A percentile compares a stretch with the other conserved stretches of the same genome.
These are phyloP conservation scores for Amanita pallidorosea DNA, from an alignment of 768 basidiomycete genomes.

Conservation along the genomic window DNA sequence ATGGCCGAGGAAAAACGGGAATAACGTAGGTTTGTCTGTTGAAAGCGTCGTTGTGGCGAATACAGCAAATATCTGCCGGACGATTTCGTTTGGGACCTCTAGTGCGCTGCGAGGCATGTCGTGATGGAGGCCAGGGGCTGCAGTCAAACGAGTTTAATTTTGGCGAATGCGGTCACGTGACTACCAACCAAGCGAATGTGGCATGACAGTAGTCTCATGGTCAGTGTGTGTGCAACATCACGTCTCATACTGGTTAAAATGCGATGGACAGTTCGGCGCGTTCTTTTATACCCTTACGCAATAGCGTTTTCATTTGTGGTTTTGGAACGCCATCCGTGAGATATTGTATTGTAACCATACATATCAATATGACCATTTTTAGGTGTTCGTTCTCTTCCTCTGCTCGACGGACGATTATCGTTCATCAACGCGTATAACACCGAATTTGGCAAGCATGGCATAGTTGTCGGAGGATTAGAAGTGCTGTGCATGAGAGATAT, in stretches of 20 bases:
- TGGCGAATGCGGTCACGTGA: too few relatives aligned
- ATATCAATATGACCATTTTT: not conserved
- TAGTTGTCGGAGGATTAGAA: not conserved
- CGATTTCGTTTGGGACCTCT: too few relatives aligned
- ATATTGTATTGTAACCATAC: not conserved
- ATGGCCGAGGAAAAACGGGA: not conserved
- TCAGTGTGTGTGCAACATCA: too few relatives aligned
- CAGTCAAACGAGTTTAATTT: too few relatives aligned
- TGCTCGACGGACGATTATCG: not conserved
- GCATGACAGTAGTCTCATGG: too few relatives aligned
- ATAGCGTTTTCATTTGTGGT: not conserved
- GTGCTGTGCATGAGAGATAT: too few relatives aligned
- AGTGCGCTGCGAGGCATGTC: too few relatives aligned
- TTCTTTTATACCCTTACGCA: too few relatives aligned
- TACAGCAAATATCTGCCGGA: too few relatives aligned
- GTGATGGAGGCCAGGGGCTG: too few relatives aligned
- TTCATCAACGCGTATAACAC: not conserved
- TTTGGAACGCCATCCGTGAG: not conserved
- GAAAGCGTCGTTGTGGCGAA: too few relatives aligned
- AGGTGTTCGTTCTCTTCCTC: not conserved
- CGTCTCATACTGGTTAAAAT: not conserved
- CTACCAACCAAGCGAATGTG: too few relatives aligned
- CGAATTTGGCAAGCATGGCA: not conserved
- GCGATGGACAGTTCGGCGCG: not conserved
- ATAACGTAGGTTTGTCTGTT: not conserved